Evolutionary conservation across 139 green algal genomes (phyloP).

Genomic region (Eudorina sp.): DNA sequence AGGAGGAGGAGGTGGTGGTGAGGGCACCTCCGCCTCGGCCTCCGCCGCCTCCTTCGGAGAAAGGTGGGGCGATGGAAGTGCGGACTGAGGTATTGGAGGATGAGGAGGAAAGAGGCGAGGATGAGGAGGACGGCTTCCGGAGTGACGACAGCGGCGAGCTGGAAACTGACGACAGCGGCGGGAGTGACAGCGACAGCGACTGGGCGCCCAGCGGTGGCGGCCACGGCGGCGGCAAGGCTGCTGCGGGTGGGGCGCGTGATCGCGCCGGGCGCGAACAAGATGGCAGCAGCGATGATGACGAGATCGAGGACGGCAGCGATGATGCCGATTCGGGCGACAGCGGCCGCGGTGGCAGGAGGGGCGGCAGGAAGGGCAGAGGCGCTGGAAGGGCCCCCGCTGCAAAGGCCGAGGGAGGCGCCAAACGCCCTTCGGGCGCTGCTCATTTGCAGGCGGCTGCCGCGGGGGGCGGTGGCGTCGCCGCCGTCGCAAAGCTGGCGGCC

Average conservation of each 20-base stretch:
- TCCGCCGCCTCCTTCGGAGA: no score
- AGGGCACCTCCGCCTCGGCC: no score
- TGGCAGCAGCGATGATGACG: not conserved
- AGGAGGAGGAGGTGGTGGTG: not conserved
- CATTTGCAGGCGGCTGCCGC: no score
- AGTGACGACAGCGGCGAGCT: not conserved
- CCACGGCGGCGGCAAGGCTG: not conserved
- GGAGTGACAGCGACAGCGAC: conserved; percentile 37
- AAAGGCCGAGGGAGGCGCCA: no score
- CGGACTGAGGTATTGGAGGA: no score
- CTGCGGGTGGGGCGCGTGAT: no score
- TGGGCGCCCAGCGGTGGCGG: conserved; percentile 35
- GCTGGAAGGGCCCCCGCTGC: not conserved
- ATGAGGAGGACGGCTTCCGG: not conserved
- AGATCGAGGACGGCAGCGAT: not conserved
- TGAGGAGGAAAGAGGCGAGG: not conserved
- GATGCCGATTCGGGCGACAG: not conserved
- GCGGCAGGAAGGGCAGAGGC: not conserved
- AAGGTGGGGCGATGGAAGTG: no score
- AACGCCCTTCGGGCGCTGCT: no score
- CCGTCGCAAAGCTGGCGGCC: not conserved
- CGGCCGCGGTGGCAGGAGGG: not conserved
- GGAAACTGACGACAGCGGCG: not conserved
- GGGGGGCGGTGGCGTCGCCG: not conserved
- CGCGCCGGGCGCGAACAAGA: not conserved